Conservation (phyloP, 345 rosid genomes). For the Brassica incana region DNA sequence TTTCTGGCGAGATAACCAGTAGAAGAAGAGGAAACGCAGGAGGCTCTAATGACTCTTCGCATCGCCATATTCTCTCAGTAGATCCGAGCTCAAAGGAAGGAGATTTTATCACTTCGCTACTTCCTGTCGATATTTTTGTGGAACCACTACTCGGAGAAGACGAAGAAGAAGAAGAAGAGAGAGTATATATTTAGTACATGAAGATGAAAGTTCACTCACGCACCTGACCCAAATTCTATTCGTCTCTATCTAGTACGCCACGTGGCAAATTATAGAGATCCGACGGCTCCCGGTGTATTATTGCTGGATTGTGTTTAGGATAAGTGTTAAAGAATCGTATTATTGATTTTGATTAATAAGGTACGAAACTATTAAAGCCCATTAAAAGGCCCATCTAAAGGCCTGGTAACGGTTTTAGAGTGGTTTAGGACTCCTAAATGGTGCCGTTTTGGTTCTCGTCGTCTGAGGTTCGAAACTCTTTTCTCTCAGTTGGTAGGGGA, state of each 20-base stretch:
- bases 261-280: slow-evolving; percentile 16
- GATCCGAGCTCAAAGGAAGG: slow-evolving; percentile 8
- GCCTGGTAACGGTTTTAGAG: neutral
- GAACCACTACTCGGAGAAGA: neutral
- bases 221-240: slow-evolving; percentile 6
- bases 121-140: neutral
- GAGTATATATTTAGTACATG: neutral
- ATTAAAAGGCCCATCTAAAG: neutral
- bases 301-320: slow-evolving; percentile 13
- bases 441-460: neutral
- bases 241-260: slow-evolving; percentile 11
- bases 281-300: slow-evolving; percentile 9
- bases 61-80: slow-evolving; percentile 45
- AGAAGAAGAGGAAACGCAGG: slow-evolving; percentile 43
- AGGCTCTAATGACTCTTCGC: slow-evolving; percentile 52
- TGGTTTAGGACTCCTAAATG: neutral
- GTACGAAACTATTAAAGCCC: neutral
- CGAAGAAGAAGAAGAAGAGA: neutral
- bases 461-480: slow-evolving; percentile 12
- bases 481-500: slow-evolving; percentile 1
- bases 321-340: slow-evolving; percentile 4
- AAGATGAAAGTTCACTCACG: slow-evolving; percentile 18
- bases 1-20: slow-evolving; percentile 44
- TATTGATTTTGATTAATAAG: neutral
- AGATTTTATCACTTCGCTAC: neutral